Evolutionary conservation across 106 monocot genomes (phyloP).

Genomic region (Acanthochlamys bracteata): DNA sequence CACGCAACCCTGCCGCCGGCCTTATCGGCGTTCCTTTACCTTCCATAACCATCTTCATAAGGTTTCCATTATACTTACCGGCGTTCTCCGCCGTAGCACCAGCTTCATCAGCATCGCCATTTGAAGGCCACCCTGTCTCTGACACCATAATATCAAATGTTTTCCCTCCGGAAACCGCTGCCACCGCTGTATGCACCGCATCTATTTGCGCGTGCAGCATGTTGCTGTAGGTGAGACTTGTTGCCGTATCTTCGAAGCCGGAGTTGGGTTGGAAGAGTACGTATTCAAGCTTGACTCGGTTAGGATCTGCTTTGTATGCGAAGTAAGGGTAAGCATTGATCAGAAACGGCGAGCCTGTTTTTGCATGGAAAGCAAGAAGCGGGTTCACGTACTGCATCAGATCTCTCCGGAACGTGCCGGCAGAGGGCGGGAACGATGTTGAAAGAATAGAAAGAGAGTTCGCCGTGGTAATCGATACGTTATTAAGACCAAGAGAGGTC

Average conservation of each 20-base stretch:
- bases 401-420: constrained; percentile 4
- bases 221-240: constrained; percentile 3
- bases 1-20: constrained; percentile 1
- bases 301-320: constrained; percentile 12
- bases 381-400: neutral
- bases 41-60: constrained; percentile 5
- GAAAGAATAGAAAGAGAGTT: constrained; percentile 5
- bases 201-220: constrained; percentile 13
- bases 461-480: neutral
- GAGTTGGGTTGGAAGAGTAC: constrained; percentile 8
- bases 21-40: constrained; percentile 5
- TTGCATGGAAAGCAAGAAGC: constrained; percentile 3
- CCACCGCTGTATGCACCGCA: constrained; percentile 1
- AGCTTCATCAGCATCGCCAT: constrained; percentile 1
- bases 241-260: neutral
- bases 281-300: neutral
- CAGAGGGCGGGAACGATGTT: neutral
- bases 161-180: neutral
- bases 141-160: constrained; percentile 1
- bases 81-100: constrained; percentile 10
- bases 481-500: neutral
- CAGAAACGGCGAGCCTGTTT: constrained; percentile 4
- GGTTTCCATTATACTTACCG: constrained; percentile 8
- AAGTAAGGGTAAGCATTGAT: constrained; percentile 12
- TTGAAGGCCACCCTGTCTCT: constrained; percentile 9